A percentile compares a stretch with the other conserved stretches of the same genome.
phyloP scores from a whole-genome alignment of 176 grass and related monocot genomes.

The Poa pratensis region DNA sequence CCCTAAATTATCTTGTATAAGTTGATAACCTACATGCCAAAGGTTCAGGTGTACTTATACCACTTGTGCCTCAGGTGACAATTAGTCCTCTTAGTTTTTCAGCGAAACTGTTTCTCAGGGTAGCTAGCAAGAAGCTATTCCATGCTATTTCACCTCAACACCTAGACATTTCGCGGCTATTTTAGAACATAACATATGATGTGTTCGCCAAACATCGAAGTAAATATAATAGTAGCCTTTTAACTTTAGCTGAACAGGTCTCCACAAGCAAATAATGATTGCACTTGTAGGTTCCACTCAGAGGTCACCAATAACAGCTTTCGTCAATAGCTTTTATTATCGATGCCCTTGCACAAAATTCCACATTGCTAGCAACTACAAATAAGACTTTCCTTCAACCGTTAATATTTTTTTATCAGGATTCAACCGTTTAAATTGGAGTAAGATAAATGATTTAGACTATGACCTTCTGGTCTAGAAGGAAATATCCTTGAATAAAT shows the following conservation, averaged over 20 bases:
- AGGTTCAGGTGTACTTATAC: not conserved
- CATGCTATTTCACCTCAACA: not conserved
- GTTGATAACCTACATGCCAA: not conserved
- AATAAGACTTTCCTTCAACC: not conserved
- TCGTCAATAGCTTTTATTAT: not conserved
- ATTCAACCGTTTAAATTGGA: constrained; percentile 20
- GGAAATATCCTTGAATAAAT: constrained; percentile 87
- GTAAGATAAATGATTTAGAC: constrained; percentile 29
- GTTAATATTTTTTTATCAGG: constrained; percentile 16
- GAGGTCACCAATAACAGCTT: not conserved
- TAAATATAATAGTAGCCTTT: not conserved
- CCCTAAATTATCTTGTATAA: not conserved
- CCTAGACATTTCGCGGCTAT: not conserved
- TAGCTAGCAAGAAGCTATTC: not conserved
- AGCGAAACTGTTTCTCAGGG: too few species aligned
- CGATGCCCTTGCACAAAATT: not conserved
- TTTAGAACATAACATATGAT: constrained; percentile 11
- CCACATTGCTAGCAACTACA: constrained; percentile 25
- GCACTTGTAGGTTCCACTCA: not conserved
- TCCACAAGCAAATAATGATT: constrained; percentile 21
- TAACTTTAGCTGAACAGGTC: not conserved
- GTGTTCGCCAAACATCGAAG: not conserved
- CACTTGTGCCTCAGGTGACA: not conserved
- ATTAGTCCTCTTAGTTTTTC: constrained; percentile 7
- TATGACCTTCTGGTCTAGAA: constrained; percentile 81